A percentile compares a stretch with the other conserved stretches of the same genome.
Conservation (phyloP, 2,329 filamentous ascomycete species). For the Hypoxylon sp. region DNA sequence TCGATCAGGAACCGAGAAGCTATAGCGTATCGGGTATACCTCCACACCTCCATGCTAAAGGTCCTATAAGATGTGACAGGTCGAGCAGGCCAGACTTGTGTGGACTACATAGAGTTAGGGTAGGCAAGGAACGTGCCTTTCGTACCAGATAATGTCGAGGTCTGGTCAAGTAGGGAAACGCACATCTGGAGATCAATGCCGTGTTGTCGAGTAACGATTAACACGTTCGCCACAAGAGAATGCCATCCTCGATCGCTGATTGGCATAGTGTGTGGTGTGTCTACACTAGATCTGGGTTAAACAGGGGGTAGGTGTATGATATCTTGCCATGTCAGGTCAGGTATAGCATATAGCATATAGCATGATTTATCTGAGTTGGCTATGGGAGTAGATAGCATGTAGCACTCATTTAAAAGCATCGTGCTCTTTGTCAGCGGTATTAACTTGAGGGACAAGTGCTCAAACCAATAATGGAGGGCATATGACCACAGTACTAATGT, state of each 20-base stretch:
- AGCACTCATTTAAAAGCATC: conserved; percentile 33
- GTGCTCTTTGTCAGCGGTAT: conserved; percentile 35
- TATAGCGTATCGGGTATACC: conserved; percentile 42
- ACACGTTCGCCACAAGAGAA: conserved; percentile 37
- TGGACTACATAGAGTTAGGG: conserved; percentile 24
- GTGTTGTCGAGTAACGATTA: conserved; percentile 39
- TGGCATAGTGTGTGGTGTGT: conserved; percentile 37
- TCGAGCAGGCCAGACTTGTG: conserved; percentile 36
- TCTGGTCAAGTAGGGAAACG: conserved; percentile 40
- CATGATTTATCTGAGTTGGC: conserved; percentile 36
- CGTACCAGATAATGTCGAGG: conserved; percentile 38
- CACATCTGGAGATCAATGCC: conserved; percentile 44
- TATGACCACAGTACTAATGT: conserved; percentile 25
- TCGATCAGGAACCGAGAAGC: conserved; percentile 42
- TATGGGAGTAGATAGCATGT: conserved; percentile 33
- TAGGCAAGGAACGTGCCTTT: conserved; percentile 38
- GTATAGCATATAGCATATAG: conserved; percentile 43
- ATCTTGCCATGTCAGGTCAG: conserved; percentile 36
- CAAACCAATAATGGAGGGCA: conserved; percentile 19
- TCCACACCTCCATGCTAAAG: conserved; percentile 37
- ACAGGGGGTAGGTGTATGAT: conserved; percentile 35
- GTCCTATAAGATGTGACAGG: conserved; percentile 40
- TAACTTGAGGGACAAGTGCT: conserved; percentile 6
- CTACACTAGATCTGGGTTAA: conserved; percentile 32
- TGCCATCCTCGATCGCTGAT: conserved; percentile 25